Evolutionary conservation across 1,284 basidiomycete genomes (phyloP).

Genomic region (Cutaneotrichosporon cavernicola): DNA sequence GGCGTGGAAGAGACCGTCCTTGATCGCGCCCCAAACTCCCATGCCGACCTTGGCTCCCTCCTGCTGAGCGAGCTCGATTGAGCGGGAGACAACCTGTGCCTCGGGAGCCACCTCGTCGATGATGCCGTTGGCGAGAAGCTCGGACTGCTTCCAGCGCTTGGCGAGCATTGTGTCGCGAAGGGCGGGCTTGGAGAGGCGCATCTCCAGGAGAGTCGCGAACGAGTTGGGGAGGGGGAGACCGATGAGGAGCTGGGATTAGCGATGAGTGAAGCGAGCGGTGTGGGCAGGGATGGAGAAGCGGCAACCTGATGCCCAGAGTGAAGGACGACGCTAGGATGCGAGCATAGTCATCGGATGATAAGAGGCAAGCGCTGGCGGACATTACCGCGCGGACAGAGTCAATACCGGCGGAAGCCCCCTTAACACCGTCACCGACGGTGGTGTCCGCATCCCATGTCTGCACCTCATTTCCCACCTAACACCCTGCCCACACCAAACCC

Average conservation of each 20-base stretch:
- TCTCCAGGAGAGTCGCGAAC: slow-evolving; percentile 65
- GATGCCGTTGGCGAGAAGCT: slow-evolving; percentile 67
- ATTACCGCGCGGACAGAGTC: too few relatives aligned
- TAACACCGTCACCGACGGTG: too few relatives aligned
- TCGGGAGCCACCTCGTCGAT: slow-evolving; percentile 68
- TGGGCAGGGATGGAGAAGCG: too few relatives aligned
- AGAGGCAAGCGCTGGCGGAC: too few relatives aligned
- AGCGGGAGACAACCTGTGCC: slow-evolving; percentile 58
- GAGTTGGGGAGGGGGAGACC: slow-evolving; percentile 75
- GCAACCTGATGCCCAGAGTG: too few relatives aligned
- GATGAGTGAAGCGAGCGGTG: too few relatives aligned
- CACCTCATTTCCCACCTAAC: neutral
- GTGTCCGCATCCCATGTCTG: neutral
- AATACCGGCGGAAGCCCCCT: too few relatives aligned
- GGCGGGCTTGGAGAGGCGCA: slow-evolving; percentile 65
- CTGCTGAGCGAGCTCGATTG: slow-evolving; percentile 52
- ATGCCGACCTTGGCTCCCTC: slow-evolving; percentile 52
- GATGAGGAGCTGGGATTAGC: slow-evolving; percentile 65
- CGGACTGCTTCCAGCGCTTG: slow-evolving; percentile 72
- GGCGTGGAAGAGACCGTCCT: slow-evolving; percentile 55
- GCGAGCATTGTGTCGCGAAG: slow-evolving; percentile 77
- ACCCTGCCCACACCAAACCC: too few relatives aligned
- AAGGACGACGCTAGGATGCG: too few relatives aligned
- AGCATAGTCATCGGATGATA: too few relatives aligned
- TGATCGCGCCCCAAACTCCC: slow-evolving; percentile 58